Percentiles rank a stretch among this genome's conserved stretches.
Conservation (phyloP, 2,329 filamentous ascomycete genomes). For the Fusarium tupiense region DNA sequence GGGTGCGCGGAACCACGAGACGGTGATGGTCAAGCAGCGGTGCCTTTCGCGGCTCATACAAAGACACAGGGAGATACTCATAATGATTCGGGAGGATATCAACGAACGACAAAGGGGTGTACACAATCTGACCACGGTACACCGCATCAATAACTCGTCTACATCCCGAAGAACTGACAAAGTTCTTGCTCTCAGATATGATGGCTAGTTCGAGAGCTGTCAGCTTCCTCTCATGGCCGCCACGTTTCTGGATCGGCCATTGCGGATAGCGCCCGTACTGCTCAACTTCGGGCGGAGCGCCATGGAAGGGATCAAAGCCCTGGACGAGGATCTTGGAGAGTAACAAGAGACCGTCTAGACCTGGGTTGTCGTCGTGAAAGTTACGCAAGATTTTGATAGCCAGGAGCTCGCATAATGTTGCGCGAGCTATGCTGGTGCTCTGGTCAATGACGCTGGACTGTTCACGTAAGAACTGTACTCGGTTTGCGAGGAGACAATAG, state of each 20-base stretch:
- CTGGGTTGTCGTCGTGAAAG: slow-evolving; percentile 72
- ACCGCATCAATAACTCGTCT: slow-evolving; percentile 76
- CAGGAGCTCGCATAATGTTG: slow-evolving; percentile 73
- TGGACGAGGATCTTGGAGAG: slow-evolving; percentile 74
- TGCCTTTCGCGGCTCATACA: slow-evolving; percentile 73
- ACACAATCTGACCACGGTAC: slow-evolving; percentile 72
- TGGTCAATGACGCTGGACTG: slow-evolving; percentile 72
- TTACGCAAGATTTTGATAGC: slow-evolving; percentile 71
- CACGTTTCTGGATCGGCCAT: slow-evolving; percentile 52
- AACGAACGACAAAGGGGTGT: slow-evolving; percentile 74
- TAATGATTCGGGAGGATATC: slow-evolving; percentile 78
- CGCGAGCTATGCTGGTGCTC: slow-evolving; percentile 72
- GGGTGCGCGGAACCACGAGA: slow-evolving; percentile 72
- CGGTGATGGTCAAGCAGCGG: slow-evolving; percentile 75
- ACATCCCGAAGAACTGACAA: slow-evolving; percentile 71
- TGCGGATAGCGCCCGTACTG: slow-evolving; percentile 54
- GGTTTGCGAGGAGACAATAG: slow-evolving; percentile 77
- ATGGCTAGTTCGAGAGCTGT: slow-evolving; percentile 78
- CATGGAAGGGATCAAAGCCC: slow-evolving; percentile 76
- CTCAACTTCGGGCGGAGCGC: slow-evolving; percentile 67
- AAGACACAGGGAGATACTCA: slow-evolving; percentile 72
- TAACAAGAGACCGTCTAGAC: slow-evolving; percentile 67
- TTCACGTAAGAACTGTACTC: slow-evolving; percentile 73
- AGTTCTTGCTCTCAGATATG: slow-evolving; percentile 73
- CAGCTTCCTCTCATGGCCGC: slow-evolving; percentile 61